phyloP scores from a whole-genome alignment of 768 basidiomycete species.

The Phaeotremella skinneri region DNA sequence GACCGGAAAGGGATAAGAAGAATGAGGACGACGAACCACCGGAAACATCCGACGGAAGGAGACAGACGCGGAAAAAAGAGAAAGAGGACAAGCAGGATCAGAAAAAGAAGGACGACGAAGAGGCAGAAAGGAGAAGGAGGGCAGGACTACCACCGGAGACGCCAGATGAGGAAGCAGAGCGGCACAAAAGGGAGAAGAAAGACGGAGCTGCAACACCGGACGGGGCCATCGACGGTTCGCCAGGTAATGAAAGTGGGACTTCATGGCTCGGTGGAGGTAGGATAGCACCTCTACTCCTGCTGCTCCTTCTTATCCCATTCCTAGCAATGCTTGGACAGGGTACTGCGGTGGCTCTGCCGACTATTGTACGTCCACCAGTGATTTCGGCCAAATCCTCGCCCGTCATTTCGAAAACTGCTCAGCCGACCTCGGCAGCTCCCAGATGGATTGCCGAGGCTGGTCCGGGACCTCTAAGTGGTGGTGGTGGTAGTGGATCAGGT shows the following conservation, averaged over 20 bases:
- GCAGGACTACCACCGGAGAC: not conserved
- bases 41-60: not conserved
- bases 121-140: constrained; percentile 7
- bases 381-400: not conserved
- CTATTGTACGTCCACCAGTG: not conserved
- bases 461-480: not conserved
- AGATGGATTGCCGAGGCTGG: not conserved
- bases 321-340: not conserved
- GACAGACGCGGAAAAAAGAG: not conserved
- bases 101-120: constrained; percentile 1
- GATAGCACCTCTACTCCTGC: not conserved
- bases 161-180: not conserved
- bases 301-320: not conserved
- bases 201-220: not conserved
- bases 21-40: not conserved
- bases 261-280: not conserved
- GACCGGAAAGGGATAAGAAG: constrained; percentile 64
- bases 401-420: not conserved
- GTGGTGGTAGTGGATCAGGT: not conserved
- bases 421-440: not conserved
- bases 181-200: constrained; percentile 5
- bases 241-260: not conserved
- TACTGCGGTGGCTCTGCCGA: not conserved
- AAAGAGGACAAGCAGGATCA: not conserved
- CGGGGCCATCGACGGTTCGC: not conserved